These are phyloP conservation scores for Leucosporidium yakuticum DNA, from an alignment of 768 basidiomycete genomes.

Conservation along the genomic window DNA sequence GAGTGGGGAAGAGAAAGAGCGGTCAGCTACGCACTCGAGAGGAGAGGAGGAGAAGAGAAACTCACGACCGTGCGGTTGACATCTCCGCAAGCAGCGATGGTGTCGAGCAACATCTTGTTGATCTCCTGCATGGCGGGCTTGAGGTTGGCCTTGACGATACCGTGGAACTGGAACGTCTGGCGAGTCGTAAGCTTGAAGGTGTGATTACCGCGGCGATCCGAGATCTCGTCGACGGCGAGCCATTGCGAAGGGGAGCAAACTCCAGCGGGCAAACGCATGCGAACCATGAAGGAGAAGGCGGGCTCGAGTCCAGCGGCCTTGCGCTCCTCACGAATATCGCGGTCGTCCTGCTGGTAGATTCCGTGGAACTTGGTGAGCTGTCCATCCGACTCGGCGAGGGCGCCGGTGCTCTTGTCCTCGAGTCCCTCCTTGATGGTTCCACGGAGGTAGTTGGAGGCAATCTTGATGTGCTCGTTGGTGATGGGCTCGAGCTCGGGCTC, in stretches of 20 bases:
- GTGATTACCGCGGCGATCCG: constrained; percentile 87
- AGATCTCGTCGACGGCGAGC: constrained; percentile 90
- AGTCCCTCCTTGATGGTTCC: constrained; percentile 93
- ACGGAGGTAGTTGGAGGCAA: constrained; percentile 82
- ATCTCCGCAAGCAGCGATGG: constrained; percentile 96
- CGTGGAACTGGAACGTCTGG: constrained; percentile 99
- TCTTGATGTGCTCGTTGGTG: constrained; percentile 99
- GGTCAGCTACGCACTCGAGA: background rate
- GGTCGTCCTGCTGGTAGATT: constrained; percentile 94
- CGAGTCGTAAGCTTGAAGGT: constrained; percentile 97
- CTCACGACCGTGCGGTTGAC: constrained; percentile 60
- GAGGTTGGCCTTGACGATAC: constrained; percentile 92
- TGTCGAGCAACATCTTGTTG: constrained; percentile 83
- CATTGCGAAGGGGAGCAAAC: constrained; percentile 89
- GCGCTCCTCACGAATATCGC: constrained; percentile 95
- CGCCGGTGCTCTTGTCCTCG: constrained; percentile 74
- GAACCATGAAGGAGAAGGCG: constrained; percentile 97
- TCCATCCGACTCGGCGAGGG: constrained; percentile 80
- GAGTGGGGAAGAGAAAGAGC: constrained; percentile 1
- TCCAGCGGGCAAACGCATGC: constrained; percentile 90
- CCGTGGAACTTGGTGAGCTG: constrained; percentile 98
- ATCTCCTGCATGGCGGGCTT: constrained; percentile 96
- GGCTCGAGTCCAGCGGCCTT: constrained; percentile 87
- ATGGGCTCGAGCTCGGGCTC: constrained; percentile 95
- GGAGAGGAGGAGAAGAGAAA: background rate